These are phyloP conservation scores for Penicillium sp. DNA, from an alignment of 2,329 filamentous ascomycete genomes.

Conservation along the genomic window DNA sequence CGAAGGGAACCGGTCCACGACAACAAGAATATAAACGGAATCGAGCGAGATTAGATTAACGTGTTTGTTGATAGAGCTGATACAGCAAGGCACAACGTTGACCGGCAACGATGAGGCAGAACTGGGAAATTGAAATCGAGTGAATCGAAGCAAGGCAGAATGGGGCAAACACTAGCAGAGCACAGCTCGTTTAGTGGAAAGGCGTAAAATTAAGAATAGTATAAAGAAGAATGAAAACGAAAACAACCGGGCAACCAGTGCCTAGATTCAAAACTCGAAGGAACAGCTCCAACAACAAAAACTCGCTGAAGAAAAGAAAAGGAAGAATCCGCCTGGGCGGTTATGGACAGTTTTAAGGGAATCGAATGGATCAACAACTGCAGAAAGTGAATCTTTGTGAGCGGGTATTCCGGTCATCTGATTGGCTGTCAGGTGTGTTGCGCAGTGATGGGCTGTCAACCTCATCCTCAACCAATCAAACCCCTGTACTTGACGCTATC, in stretches of 20 bases:
- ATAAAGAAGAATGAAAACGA: conserved; percentile 31
- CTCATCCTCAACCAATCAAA: conserved; percentile 11
- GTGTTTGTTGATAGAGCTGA: conserved; percentile 30
- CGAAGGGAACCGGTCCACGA: conserved; percentile 34
- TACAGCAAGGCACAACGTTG: conserved; percentile 30
- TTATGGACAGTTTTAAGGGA: conserved; percentile 24
- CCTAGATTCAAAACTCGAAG: conserved; percentile 45
- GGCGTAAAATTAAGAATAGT: conserved; percentile 31
- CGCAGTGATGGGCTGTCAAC: conserved; percentile 6
- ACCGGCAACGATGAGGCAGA: conserved; percentile 33
- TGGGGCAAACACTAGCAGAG: conserved; percentile 30
- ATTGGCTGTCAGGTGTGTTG: conserved; percentile 3
- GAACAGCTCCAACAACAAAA: conserved; percentile 42
- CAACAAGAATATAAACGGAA: conserved; percentile 26
- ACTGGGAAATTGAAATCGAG: conserved; percentile 21
- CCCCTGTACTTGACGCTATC: conserved; percentile 18
- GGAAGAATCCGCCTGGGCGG: conserved; percentile 29
- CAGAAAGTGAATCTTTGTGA: conserved; percentile 8
- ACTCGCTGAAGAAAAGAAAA: conserved; percentile 65
- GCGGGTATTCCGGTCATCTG: conserved; percentile 7
- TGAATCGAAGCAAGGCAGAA: conserved; percentile 28
- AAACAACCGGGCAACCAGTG: conserved; percentile 49
- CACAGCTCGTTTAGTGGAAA: conserved; percentile 40
- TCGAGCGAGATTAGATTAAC: conserved; percentile 31
- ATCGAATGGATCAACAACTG: conserved; percentile 17